A percentile compares a stretch with the other conserved stretches of the same genome.
Conservation (phyloP, 73 alveolate species). For the Uronychia setigera region DNA sequence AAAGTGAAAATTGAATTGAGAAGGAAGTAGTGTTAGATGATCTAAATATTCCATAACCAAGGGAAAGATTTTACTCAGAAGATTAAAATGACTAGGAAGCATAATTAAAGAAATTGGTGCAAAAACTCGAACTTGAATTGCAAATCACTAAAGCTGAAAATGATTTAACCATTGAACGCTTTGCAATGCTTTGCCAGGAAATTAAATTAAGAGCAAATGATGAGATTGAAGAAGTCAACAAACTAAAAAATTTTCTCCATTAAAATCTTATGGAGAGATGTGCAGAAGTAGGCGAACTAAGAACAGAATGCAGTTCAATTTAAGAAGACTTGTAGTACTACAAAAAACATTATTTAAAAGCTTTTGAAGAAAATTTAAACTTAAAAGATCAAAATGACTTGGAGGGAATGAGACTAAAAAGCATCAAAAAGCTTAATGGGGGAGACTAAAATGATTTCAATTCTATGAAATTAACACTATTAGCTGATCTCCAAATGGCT, state of each 20-base stretch:
- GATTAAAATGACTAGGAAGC: not conserved
- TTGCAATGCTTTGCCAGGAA: not conserved
- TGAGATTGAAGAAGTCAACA: not conserved
- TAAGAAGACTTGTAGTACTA: not conserved
- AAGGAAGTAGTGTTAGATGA: too few species aligned
- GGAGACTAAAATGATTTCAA: too few species aligned
- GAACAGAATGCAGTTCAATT: not conserved
- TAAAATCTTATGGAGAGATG: not conserved
- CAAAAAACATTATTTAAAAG: not conserved
- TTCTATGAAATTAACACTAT: too few species aligned
- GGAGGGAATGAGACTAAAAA: too few species aligned
- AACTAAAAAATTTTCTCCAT: not conserved
- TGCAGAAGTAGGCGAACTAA: not conserved
- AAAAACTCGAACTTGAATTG: not conserved
- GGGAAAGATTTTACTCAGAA: too few species aligned
- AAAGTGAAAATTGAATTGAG: too few species aligned
- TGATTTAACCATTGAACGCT: not conserved
- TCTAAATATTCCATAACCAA: too few species aligned
- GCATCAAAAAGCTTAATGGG: too few species aligned
- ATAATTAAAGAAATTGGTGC: not conserved
- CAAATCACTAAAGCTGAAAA: not conserved
- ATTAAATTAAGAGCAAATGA: not conserved
- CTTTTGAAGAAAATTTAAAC: not conserved
- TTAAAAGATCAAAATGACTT: too few species aligned
- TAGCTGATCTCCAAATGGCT: too few species aligned